Base-by-base conservation (phyloP, 176 grass and related monocot genomes). In the Zoysia japonica region DNA sequence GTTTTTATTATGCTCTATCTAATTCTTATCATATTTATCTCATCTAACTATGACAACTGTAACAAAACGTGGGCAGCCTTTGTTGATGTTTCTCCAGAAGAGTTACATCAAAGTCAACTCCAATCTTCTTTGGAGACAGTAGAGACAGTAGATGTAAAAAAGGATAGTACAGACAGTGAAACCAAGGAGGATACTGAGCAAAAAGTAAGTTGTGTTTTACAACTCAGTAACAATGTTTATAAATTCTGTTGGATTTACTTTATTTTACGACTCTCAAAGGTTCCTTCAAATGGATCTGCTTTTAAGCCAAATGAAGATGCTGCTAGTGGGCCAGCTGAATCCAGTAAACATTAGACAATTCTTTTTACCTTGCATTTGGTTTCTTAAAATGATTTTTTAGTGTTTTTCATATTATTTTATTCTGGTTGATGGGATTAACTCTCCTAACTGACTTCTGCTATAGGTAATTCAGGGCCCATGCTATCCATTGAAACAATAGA, bases 31-130 rank as follows among this genome's bases (percentile, higher is more conserved):
- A 40, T 82, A 74, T 79, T 20, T 77, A 78, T 67, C 48, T 76
- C n/a, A 28, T 57, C 65, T 88, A 35, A 85, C 44, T 47, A 38
- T 48, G 6, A 7, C 40, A 60, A 52, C 65, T 10, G 7, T 77
- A 61, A 76, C 2, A 61, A 83, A 67, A 76, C 74, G 38, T 83
- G 28, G 88, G 84, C 89, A 99, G 96, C 92, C 52, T 99, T 99
- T 48, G 96, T 99, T 76, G 96, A 99, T 83, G 88, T 99, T 89
- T 89, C 96, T 77, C 88, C 86, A 1, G 96, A 99, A 80, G 92
- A 94, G 52, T 46, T 91, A 74, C 74, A 87, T 86, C 81, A 93
- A 67, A 93, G 86, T 68, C 77, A 94, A 53, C 78, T 80, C 50
- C 85, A 90, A 74, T 90, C 87, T 90, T 79, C 77, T 38, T 67